Conservation (phyloP, 257 asterid species). For the Solanum chilense region DNA sequence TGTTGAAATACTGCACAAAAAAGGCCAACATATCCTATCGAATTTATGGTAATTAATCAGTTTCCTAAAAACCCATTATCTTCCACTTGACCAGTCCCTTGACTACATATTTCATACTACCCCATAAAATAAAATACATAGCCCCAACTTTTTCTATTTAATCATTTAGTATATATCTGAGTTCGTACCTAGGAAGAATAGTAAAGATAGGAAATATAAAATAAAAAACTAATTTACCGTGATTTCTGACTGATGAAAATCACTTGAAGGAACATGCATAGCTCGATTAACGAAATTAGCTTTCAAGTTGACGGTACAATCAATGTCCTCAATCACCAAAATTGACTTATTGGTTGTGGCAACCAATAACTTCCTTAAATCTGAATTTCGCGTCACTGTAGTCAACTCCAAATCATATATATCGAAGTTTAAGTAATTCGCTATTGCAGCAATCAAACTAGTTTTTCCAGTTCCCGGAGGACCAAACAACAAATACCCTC, state of each 20-base stretch:
- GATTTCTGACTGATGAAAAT: neutral
- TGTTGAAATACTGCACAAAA: neutral
- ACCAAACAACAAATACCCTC: conserved; percentile 17
- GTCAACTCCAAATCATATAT: conserved; percentile 10
- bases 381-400: neutral
- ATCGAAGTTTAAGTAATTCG: neutral
- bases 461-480: neutral
- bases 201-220: neutral
- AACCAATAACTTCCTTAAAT: neutral
- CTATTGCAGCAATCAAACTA: neutral
- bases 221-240: neutral
- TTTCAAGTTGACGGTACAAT: conserved; percentile 9
- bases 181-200: neutral
- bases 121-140: neutral
- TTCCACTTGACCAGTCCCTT: neutral
- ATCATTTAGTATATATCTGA: neutral
- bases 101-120: neutral
- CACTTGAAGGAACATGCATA: neutral
- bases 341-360: conserved; percentile 5
- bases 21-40: neutral
- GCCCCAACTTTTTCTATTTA: neutral
- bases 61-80: neutral
- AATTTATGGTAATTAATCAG: neutral
- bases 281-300: neutral
- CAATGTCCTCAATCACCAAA: conserved; percentile 16